Percentiles rank a stretch among this genome's conserved stretches.
phyloP scores from a whole-genome alignment of 2,329 filamentous ascomycete species.

The Seiridium cupressi region DNA sequence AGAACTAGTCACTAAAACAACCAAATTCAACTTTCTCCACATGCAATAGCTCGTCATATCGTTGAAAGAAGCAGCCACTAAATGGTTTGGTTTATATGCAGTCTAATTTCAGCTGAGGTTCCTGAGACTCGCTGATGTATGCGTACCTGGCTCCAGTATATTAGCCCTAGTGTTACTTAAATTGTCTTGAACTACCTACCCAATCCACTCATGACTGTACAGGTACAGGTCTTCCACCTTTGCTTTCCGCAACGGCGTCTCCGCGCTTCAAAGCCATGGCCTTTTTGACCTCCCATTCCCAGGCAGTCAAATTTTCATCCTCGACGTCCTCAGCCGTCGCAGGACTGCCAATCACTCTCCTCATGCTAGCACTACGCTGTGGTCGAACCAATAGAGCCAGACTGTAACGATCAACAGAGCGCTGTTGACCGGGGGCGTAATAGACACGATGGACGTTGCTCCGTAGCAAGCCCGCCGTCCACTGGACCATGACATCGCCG shows the following conservation, averaged over 20 bases:
- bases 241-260: background rate
- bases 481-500: slow-evolving; percentile 19
- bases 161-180: too few relatives aligned
- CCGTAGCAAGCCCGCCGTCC: slow-evolving; percentile 19
- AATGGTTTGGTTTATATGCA: too few relatives aligned
- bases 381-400: slow-evolving; percentile 12
- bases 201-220: too few relatives aligned
- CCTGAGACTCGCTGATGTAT: too few relatives aligned
- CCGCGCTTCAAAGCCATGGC: background rate
- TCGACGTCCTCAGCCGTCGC: background rate
- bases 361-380: slow-evolving; percentile 15
- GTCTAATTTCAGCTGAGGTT: too few relatives aligned
- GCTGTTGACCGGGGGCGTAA: slow-evolving; percentile 11
- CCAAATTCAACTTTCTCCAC: too few relatives aligned
- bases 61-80: too few relatives aligned
- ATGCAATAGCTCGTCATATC: too few relatives aligned
- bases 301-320: background rate
- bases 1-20: too few relatives aligned
- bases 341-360: background rate
- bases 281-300: slow-evolving; percentile 6
- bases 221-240: background rate
- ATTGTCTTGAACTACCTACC: too few relatives aligned
- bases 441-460: slow-evolving; percentile 23
- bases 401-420: slow-evolving; percentile 19
- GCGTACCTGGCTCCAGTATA: too few relatives aligned